A percentile compares a stretch with the other conserved stretches of the same genome.
These are phyloP conservation scores for Wallacemonas collosoma DNA, from an alignment of 208 protist species.

Conservation along the genomic window DNA sequence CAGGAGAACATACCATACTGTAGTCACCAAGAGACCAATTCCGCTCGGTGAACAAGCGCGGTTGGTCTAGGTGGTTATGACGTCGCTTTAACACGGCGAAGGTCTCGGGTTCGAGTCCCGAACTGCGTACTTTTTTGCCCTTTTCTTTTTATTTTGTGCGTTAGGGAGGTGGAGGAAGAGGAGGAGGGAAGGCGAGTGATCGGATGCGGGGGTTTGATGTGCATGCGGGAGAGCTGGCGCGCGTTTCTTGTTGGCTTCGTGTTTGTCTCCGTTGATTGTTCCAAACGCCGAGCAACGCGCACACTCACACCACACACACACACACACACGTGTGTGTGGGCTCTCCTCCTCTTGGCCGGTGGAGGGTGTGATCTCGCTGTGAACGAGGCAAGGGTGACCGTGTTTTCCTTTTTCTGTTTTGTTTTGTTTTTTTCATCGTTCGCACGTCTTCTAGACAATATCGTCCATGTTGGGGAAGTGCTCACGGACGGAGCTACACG, in stretches of 20 bases:
- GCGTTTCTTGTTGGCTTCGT: no score
- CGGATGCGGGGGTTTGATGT: no score
- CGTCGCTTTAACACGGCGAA: conserved; percentile 94
- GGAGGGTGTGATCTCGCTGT: no score
- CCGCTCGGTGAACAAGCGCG: conserved; percentile 45
- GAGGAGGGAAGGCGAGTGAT: no score
- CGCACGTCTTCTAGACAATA: conserved; percentile 30
- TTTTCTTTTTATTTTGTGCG: no score
- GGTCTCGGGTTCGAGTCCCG: conserved; percentile 90
- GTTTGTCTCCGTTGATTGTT: no score
- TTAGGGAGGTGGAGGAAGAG: no score
- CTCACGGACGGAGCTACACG: conserved; percentile 61
- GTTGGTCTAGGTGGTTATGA: conserved; percentile 93
- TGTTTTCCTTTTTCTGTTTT: not conserved
- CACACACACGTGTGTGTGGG: not conserved
- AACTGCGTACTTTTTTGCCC: conserved; percentile 70
- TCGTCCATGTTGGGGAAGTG: conserved; percentile 52
- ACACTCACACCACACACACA: not conserved
- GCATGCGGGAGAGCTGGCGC: no score
- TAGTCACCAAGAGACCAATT: not conserved
- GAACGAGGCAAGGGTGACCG: no score
- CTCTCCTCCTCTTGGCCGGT: not conserved
- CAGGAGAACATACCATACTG: not conserved
- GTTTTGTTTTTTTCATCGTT: not conserved
- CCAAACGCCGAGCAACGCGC: no score